Base-by-base conservation (phyloP, 331 rosid genomes). In the Dryas integrifolia region DNA sequence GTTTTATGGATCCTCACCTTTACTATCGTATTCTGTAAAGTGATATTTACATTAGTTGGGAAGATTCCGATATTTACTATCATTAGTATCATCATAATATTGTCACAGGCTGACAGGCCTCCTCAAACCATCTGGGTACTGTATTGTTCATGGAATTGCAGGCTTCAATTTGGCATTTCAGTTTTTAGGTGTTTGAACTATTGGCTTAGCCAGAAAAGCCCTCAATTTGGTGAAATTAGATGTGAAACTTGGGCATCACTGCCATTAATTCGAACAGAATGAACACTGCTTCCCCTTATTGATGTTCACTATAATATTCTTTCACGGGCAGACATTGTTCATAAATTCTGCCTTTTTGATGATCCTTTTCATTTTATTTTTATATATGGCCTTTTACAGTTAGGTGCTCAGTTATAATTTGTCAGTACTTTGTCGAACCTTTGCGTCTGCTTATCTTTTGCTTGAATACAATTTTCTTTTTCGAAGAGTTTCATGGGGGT, bases 41-140 rank as follows among this genome's bases (percentile, higher is more conserved):
- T 15, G n/a, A 50, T 15, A 50, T 49, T 47, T 46, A 7, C 35
- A 66, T 51, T 39, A 1, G 30, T 69, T 63, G 50, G 68, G 49
- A 30, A 64, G 11, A 47, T 24, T 44, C 18, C 6, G 15, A 64
- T 40, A 12, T 24, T 55, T 24, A 15, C 51, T 7, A 18, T 44
- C 14, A 8, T 46, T 21, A 56, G 5, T 44, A 13, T 16, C 61
- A 40, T 69, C 49, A 51, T 48, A 52, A 18, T 38, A 46, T 40
- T 63, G 55, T 44, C 64, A 57, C 57, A 43, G 58, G 45, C 24
- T 44, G 52, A 57, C 57, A 43, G 58, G 45, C 24, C 46, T 44
- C 3, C 3, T 55, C 51, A 14, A 41, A 56, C 35, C 40, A 7
- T 43, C 43, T 55, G 40, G 74, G 24, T 41, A 3, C 14, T 40